Base-by-base conservation (phyloP, 2,329 filamentous ascomycete genomes). In the Diaporthe citrichinensis region DNA sequence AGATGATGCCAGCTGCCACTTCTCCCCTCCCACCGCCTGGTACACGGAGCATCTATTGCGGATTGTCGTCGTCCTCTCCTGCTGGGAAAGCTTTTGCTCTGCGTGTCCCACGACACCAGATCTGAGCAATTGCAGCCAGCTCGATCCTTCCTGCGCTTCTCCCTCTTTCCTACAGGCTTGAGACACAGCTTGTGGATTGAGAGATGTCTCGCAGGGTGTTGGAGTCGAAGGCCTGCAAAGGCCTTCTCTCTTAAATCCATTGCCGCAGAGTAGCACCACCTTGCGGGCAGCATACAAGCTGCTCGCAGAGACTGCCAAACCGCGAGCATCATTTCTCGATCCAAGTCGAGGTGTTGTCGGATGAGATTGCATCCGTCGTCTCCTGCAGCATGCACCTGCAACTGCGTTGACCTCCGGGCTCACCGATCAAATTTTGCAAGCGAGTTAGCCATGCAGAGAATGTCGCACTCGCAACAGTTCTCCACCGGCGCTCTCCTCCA, bases 401-500 rank as follows among this genome's bases (percentile, higher is more conserved):
- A 36, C 74, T 69, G 76, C 74, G 69, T 59, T 68, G 76, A 67
- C 57, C 57, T 62, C 71, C 71, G 78, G 81, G 79, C 91, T 95
- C 94, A 95, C 92, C 88, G 92, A 95, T 94, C 80, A 96, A 96
- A 95, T 88, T 78, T 78, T 94, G 92, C 81, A 87, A 86, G 94
- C 94, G 94, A 96, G 94, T 96, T 88, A 92, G 91, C 91, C 93
- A 94, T 91, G 92, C 89, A 88, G 93, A 96, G 94, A 97, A 97
- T 96, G 94, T 93, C 92, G 94, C 94, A 87, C 89, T 93, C 88
- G 94, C 94, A 93, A 94, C 95, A 98, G 88, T 97, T 97, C 95
- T 95, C 92, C 92, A 92, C 92, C 92, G 93, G 94, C 94, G 94
- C 92, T 92, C 90, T 90, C 88, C 87, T 88, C 85, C 89, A 91